Base-by-base conservation (phyloP, 371 early-diverging fungal genomes). In the Mortierella sp. region DNA sequence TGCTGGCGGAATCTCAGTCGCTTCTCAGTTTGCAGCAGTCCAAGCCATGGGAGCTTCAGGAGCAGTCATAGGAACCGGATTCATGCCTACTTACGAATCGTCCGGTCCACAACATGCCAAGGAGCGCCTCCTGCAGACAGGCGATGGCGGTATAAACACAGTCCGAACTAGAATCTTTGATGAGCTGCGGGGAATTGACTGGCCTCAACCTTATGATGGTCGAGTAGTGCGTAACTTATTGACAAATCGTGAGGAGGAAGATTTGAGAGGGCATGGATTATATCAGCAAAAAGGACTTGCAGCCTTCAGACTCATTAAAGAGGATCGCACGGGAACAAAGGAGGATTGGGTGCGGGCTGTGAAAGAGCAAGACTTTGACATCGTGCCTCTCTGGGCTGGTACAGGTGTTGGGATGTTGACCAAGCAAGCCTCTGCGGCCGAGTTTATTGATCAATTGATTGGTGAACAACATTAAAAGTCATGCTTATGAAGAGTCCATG, bases 1-100 rank as follows among this genome's bases (percentile, higher is more conserved):
- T 2, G 93, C 94, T 5, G 96, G 96, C 21, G 96, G 96, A 32
- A 89, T 96, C 68, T 92, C 92, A 50, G 91, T 90, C 80, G 92
- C 92, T 22, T 84, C 89, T 28, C 94, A 94, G 60, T 85, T 93
- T 41, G 91, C 88, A 40, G 94, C 93, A 16, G 92, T 92, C 0
- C 83, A 94, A 32, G 88, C 92, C 0, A 72, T 95, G 57, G 96
- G 96, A 1, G 95, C 95, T 10, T 87, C 90, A 24, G 89, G 84
- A 1, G 79, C 68, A 0, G 85, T 85, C 19, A 55, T 85, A 32
- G 85, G 85, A 32, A 82, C 85, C 22, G 74, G 77, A 22, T 81
- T 81, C 43, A 70, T 81, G 73, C 69, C 71, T n/a, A 73, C 72
- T 4, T 16, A 63, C 21, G 84, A 84, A 24, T 65, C 77, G 2